These are phyloP conservation scores for Sherardia arvensis DNA, from an alignment of 257 asterid genomes.

Conservation along the genomic window DNA sequence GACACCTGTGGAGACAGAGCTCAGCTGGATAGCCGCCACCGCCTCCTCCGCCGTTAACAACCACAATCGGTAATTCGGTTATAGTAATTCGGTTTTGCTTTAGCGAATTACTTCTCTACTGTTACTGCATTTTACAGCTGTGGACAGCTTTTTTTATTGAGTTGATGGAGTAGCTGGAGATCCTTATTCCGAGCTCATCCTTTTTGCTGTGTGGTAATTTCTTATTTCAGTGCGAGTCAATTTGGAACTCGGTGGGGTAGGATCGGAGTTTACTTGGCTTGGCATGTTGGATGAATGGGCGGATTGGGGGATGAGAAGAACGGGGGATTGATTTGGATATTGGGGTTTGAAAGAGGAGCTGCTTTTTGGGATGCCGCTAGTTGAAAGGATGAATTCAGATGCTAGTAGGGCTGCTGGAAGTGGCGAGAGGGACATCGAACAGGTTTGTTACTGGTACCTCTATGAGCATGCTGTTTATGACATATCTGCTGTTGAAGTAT, in stretches of 20 bases:
- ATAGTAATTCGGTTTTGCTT: constrained; percentile 1
- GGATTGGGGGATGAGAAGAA: constrained; percentile 15
- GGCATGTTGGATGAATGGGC: constrained; percentile 39
- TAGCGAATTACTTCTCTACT: neutral
- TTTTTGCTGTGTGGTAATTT: neutral
- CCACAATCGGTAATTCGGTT: constrained; percentile 5
- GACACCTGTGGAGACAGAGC: constrained; percentile 2
- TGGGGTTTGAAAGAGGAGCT: constrained; percentile 14
- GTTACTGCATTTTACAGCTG: constrained; percentile 8
- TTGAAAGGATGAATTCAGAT: constrained; percentile 70
- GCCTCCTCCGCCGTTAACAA: neutral
- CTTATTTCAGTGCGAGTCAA: neutral
- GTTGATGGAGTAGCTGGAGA: constrained; percentile 6
- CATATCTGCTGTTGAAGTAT: neutral
- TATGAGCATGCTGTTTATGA: neutral
- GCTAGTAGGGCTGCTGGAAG: constrained; percentile 51
- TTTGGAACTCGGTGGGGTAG: neutral
- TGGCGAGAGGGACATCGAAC: constrained; percentile 71
- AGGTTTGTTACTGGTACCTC: constrained; percentile 27
- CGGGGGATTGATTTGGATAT: constrained; percentile 5
- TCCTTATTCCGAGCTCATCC: neutral
- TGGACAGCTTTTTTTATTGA: neutral
- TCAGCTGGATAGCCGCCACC: neutral
- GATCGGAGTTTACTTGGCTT: neutral
- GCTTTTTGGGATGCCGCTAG: constrained; percentile 25